A percentile compares a stretch with the other conserved stretches of the same genome.
phyloP scores from a whole-genome alignment of 441 rosid genomes.

The Rhodomyrtus psidioides region DNA sequence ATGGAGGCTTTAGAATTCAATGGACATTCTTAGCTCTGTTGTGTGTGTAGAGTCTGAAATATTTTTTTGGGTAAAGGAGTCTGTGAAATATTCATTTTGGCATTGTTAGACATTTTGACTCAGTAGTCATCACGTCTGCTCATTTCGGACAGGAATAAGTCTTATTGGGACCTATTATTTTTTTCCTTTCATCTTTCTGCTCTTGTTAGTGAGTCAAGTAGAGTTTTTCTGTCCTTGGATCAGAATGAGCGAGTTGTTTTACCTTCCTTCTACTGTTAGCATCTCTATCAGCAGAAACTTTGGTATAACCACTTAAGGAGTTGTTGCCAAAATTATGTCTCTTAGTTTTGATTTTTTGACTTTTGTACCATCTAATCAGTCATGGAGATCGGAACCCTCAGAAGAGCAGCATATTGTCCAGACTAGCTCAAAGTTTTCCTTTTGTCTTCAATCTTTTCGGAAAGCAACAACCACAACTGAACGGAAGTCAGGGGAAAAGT shows the following conservation, averaged over 20 bases:
- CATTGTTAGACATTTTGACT: background rate
- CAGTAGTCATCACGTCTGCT: background rate
- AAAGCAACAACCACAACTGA: conserved; percentile 24
- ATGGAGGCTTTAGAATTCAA: background rate
- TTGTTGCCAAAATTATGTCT: background rate
- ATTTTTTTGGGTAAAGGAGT: too few relatives aligned
- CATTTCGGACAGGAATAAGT: background rate
- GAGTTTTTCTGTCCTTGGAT: background rate
- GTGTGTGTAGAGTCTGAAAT: background rate
- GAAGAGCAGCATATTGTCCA: conserved; percentile 51
- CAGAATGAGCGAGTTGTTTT: background rate
- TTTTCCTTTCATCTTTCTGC: background rate
- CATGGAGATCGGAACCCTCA: conserved; percentile 19
- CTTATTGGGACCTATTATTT: background rate
- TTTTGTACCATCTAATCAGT: background rate
- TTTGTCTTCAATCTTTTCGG: conserved; percentile 47
- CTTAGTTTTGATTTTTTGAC: background rate
- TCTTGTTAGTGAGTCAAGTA: background rate
- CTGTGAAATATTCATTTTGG: background rate
- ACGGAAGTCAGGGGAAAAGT: conserved; percentile 17
- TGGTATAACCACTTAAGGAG: background rate
- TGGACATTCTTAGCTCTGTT: background rate
- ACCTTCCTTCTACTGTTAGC: background rate
- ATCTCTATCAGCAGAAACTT: background rate
- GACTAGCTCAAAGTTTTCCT: conserved; percentile 57